Evolutionary conservation across 306 rosid species (phyloP).

Genomic region (Boehmeria nivea): DNA sequence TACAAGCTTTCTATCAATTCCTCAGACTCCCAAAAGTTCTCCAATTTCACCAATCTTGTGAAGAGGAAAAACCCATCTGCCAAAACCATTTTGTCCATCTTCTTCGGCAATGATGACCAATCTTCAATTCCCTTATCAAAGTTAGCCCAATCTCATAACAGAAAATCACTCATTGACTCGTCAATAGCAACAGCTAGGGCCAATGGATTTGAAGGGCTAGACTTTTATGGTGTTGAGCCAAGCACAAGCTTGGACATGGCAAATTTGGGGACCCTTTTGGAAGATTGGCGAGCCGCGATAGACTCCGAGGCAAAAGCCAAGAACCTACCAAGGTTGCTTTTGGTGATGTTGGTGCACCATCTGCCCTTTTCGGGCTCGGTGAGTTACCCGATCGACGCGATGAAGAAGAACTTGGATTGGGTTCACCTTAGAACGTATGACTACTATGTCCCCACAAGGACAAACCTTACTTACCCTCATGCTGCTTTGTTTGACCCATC

Average conservation of each 20-base stretch:
- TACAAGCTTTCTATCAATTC: too few relatives aligned
- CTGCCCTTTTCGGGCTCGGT: slow-evolving; percentile 8
- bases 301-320: slow-evolving; percentile 20
- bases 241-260: slow-evolving; percentile 2
- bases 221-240: slow-evolving; percentile 15
- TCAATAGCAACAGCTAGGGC: slow-evolving; percentile 24
- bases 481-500: slow-evolving; percentile 23
- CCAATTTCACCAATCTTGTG: too few relatives aligned
- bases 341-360: slow-evolving; percentile 5
- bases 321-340: neutral
- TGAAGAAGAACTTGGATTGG: slow-evolving; percentile 26
- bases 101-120: too few relatives aligned
- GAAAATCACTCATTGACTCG: slow-evolving; percentile 26
- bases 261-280: slow-evolving; percentile 16
- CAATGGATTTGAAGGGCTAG: slow-evolving; percentile 29
- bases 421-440: slow-evolving; percentile 13
- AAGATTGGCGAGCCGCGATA: slow-evolving; percentile 21
- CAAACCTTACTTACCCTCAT: slow-evolving; percentile 17
- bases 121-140: too few relatives aligned
- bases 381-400: slow-evolving; percentile 15
- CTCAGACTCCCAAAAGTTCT: too few relatives aligned
- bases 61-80: too few relatives aligned
- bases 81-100: too few relatives aligned
- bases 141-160: slow-evolving; percentile 4
- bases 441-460: slow-evolving; percentile 18